Conservation (phyloP, 129 eudicot genomes). For the Chrysanthemum lavandulifolium region DNA sequence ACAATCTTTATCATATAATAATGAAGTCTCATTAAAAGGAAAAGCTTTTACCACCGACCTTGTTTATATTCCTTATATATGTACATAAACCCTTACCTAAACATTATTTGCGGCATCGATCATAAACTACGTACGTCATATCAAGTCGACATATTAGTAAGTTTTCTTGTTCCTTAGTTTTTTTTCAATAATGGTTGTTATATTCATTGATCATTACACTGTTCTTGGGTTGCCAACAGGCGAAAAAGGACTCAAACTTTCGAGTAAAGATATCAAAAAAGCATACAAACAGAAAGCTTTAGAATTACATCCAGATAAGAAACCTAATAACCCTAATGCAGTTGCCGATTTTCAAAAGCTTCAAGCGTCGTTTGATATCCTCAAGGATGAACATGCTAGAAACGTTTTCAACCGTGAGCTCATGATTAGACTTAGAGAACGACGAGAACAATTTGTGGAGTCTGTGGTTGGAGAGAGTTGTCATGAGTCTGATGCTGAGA, state of each 20-base stretch:
- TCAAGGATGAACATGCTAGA: conserved; percentile 1
- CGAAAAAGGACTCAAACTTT: background rate
- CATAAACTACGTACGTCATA: no score
- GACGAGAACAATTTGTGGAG: background rate
- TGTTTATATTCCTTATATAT: no score
- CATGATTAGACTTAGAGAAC: background rate
- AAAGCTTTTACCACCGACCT: no score
- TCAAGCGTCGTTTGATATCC: background rate
- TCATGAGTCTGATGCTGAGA: no score
- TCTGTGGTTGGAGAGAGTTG: no score
- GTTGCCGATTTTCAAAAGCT: conserved; percentile 6
- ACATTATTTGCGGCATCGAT: no score
- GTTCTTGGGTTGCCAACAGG: background rate
- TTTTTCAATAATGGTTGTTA: background rate
- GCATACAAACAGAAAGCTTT: background rate
- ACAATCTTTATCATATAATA: no score
- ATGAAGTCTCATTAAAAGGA: no score
- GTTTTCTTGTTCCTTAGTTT: no score
- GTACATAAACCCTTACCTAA: no score
- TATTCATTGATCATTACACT: background rate
- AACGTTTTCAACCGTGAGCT: background rate
- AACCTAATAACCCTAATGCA: background rate
- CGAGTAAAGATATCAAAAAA: background rate
- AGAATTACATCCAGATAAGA: background rate
- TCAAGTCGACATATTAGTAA: no score